phyloP scores from a whole-genome alignment of 441 rosid species.

The Eugenia klotzschiana region DNA sequence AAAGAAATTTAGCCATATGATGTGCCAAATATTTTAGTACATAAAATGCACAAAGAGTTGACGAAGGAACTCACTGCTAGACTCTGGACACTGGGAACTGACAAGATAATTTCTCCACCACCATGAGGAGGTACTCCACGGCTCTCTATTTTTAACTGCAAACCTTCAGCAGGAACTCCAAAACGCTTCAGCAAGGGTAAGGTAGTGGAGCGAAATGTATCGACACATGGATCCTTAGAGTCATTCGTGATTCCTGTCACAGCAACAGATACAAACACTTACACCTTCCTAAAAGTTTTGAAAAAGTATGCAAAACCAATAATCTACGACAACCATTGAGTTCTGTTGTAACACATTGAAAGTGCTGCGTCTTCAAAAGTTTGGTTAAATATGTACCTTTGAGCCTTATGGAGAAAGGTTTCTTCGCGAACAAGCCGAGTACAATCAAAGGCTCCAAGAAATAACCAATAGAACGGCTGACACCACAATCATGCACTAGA shows the following conservation, averaged over 20 bases:
- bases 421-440: conserved; percentile 63
- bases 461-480: conserved; percentile 65
- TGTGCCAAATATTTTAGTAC: not conserved
- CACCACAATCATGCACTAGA: conserved; percentile 53
- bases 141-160: conserved; percentile 53
- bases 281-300: not conserved
- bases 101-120: conserved; percentile 69
- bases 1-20: not conserved
- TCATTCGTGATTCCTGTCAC: conserved; percentile 71
- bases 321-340: not conserved
- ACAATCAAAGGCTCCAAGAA: conserved; percentile 70
- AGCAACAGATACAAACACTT: not conserved
- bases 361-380: not conserved
- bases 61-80: conserved; percentile 22
- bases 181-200: conserved; percentile 58
- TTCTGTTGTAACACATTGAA: not conserved
- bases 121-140: conserved; percentile 74
- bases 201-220: conserved; percentile 60
- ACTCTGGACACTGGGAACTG: conserved; percentile 45
- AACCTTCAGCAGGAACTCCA: conserved; percentile 66
- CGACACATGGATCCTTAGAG: conserved; percentile 59
- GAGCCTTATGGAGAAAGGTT: conserved; percentile 49
- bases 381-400: conserved; percentile 28
- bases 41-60: not conserved
- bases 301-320: not conserved